Percentiles rank a stretch among this genome's conserved stretches.
Evolutionary conservation across 2,329 filamentous ascomycete species (phyloP).

Genomic region (Eutypella sp.): DNA sequence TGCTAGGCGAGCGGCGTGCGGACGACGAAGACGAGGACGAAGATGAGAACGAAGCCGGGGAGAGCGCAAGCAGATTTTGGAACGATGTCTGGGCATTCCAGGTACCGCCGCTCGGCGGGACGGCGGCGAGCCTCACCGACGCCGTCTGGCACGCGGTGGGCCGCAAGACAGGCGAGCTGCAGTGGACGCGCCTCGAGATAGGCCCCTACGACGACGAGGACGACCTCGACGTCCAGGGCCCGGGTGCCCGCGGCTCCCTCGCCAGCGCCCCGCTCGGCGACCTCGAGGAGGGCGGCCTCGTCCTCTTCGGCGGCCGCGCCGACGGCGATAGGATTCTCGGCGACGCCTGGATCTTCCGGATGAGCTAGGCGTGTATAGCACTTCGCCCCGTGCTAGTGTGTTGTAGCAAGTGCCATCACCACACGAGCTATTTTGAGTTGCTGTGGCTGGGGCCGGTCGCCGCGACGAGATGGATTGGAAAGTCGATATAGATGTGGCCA

Average conservation of each 20-base stretch:
- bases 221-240: slow-evolving; percentile 40
- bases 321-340: slow-evolving; percentile 47
- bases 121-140: slow-evolving; percentile 49
- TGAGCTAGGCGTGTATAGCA: slow-evolving; percentile 34
- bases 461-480: too few relatives aligned
- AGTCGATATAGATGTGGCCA: too few relatives aligned
- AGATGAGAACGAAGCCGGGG: slow-evolving; percentile 43
- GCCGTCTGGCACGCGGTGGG: slow-evolving; percentile 50
- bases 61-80: slow-evolving; percentile 49
- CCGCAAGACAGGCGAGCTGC: slow-evolving; percentile 51
- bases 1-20: slow-evolving; percentile 52
- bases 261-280: slow-evolving; percentile 53
- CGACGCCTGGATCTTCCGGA: slow-evolving; percentile 60
- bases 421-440: too few relatives aligned
- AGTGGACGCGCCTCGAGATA: slow-evolving; percentile 47
- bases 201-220: slow-evolving; percentile 49
- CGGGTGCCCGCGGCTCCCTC: slow-evolving; percentile 52
- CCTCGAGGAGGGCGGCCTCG: slow-evolving; percentile 52
- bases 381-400: too few relatives aligned
- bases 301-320: slow-evolving; percentile 57
- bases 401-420: too few relatives aligned
- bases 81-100: slow-evolving; percentile 62
- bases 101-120: slow-evolving; percentile 50
- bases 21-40: slow-evolving; percentile 43
- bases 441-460: too few relatives aligned